Conservation (phyloP, 768 basidiomycete genomes). For the Coprinopsis cinerea region DNA sequence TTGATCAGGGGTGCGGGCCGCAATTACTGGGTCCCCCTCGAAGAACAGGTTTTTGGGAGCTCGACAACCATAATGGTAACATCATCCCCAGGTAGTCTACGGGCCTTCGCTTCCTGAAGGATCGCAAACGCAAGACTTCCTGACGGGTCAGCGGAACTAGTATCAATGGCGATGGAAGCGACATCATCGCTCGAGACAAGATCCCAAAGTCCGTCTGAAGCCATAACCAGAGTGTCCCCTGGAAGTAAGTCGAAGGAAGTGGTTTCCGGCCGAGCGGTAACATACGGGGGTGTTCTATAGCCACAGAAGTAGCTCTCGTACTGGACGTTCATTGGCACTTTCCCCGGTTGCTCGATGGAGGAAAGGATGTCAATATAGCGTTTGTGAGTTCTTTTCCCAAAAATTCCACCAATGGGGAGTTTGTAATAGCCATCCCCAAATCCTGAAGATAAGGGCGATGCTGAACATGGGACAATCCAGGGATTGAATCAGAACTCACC, state of each 20-base stretch:
- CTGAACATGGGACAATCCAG: not conserved
- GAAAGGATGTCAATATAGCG: constrained; percentile 30
- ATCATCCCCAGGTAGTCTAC: constrained; percentile 13
- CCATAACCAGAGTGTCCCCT: constrained; percentile 43
- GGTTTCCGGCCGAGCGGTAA: constrained; percentile 47
- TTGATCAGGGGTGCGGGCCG: no score
- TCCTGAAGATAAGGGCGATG: constrained; percentile 16
- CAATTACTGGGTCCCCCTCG: no score
- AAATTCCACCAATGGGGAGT: constrained; percentile 22
- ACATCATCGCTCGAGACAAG: constrained; percentile 42
- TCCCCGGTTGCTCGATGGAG: constrained; percentile 24
- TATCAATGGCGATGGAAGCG: constrained; percentile 29
- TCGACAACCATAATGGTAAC: constrained; percentile 25
- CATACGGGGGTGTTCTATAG: constrained; percentile 56
- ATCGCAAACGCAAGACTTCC: constrained; percentile 25
- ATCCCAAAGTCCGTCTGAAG: constrained; percentile 55
- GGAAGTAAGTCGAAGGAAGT: constrained; percentile 28
- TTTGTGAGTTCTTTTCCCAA: constrained; percentile 25
- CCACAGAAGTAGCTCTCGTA: constrained; percentile 31
- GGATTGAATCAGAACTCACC: constrained; percentile 16
- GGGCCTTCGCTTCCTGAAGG: constrained; percentile 19
- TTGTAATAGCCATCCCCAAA: constrained; percentile 37
- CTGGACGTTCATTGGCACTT: constrained; percentile 30
- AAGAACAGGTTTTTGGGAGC: no score
- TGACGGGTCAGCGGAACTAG: constrained; percentile 15